These are phyloP conservation scores for Bruguiera hainesii DNA, from an alignment of 441 rosid genomes.

Conservation along the genomic window DNA sequence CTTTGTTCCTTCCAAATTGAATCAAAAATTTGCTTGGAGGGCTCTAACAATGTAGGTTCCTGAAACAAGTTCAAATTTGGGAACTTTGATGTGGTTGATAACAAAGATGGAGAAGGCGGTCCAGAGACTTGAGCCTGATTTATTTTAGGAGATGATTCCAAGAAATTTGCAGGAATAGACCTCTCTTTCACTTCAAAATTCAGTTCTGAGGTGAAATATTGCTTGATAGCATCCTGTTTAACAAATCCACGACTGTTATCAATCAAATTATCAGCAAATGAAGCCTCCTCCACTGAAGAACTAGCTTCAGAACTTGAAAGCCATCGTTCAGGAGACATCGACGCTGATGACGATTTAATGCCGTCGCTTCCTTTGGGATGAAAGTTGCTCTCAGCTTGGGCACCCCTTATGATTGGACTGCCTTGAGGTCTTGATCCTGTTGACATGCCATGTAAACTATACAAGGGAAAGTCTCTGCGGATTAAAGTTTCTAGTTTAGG, in stretches of 20 bases:
- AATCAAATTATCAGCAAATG: constrained; percentile 22
- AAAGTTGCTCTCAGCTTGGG: constrained; percentile 9
- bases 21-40: constrained; percentile 24
- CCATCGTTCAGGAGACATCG: constrained; percentile 22
- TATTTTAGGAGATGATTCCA: constrained; percentile 43
- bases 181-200: constrained; percentile 25
- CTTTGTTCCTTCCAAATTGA: constrained; percentile 18
- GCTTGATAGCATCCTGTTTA: constrained; percentile 24
- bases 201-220: constrained; percentile 31
- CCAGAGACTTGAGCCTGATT: constrained; percentile 24
- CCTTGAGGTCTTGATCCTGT: constrained; percentile 29
- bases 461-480: constrained; percentile 44
- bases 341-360: constrained; percentile 26
- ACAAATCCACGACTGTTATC: constrained; percentile 29
- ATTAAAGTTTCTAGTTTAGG: constrained; percentile 51
- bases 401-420: constrained; percentile 47
- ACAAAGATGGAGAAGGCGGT: constrained; percentile 38
- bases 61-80: constrained; percentile 61
- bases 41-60: constrained; percentile 37
- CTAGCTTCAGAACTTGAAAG: constrained; percentile 30
- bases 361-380: constrained; percentile 11
- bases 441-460: constrained; percentile 31
- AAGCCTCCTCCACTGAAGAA: constrained; percentile 33
- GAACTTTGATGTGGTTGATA: constrained; percentile 31
- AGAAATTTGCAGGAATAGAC: constrained; percentile 51